phyloP scores from a whole-genome alignment of 192 early-diverging fungal genomes.

The Gamsiella multidivaricata region DNA sequence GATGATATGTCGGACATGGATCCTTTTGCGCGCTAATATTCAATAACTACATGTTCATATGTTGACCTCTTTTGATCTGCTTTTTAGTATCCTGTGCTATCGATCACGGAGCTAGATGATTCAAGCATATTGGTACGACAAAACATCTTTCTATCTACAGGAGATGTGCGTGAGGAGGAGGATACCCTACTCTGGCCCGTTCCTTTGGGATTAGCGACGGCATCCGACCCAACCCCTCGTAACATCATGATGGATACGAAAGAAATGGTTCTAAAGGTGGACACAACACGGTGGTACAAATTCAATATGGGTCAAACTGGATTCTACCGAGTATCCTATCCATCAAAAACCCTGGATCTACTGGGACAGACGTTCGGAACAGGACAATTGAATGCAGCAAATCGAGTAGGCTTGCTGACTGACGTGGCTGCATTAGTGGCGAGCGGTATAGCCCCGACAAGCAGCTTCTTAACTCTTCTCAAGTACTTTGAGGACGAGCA shows the following conservation, averaged over 20 bases:
- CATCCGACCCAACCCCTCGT: conserved; percentile 61
- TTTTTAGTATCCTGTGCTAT: conserved; percentile 43
- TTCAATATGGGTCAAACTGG: conserved; percentile 86
- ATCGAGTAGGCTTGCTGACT: conserved; percentile 83
- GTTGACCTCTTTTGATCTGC: neutral
- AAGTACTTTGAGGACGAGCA: conserved; percentile 80
- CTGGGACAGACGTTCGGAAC: conserved; percentile 66
- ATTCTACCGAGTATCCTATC: conserved; percentile 88
- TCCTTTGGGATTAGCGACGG: conserved; percentile 59
- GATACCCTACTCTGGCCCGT: conserved; percentile 84
- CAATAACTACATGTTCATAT: neutral
- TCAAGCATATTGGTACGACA: conserved; percentile 70
- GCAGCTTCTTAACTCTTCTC: conserved; percentile 78
- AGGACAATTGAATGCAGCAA: conserved; percentile 62
- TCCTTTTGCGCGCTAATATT: neutral
- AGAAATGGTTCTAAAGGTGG: conserved; percentile 60
- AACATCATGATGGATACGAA: conserved; percentile 64
- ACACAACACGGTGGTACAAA: conserved; percentile 77
- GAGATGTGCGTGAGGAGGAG: conserved; percentile 81
- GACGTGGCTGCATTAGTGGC: conserved; percentile 83
- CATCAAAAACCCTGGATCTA: conserved; percentile 60
- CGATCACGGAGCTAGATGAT: conserved; percentile 42
- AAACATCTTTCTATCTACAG: conserved; percentile 85
- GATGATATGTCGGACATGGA: conserved; percentile 38
- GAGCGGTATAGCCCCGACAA: conserved; percentile 83